Base-by-base conservation (phyloP, 192 early-diverging fungal genomes). In the Paraglomus occultum region DNA sequence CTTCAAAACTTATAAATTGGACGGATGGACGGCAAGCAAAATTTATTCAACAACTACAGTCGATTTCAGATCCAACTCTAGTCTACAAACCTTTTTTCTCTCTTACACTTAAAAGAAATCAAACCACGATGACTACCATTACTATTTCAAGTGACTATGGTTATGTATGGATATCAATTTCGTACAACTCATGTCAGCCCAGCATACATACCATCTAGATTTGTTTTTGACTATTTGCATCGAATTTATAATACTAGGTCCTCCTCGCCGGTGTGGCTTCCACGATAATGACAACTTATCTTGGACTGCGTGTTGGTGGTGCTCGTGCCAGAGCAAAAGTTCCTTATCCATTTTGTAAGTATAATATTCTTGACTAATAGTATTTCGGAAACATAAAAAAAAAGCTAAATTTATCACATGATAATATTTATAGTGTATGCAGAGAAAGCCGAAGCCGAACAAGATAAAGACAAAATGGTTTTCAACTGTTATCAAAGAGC, bases 401-500 rank as follows among this genome's bases (percentile, higher is more conserved):
- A 57, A 45, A 10, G 40, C 5, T 47, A 6, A n/a, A 47, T 40
- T 14, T 40, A 10, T 31, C 15, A 50, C 10, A 20, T 18, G 8
- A 54, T 0, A 54, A 0, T 44, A 18, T 42, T 51, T 43, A 4
- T 68, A 82, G 82, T 81, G 58, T 89, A 91, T 57, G 88, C 80
- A 51, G 80, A 81, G 8, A 77, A 73, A n/a, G 53, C 58, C n/a
- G 89, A 87, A 58, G 83, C 83, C 42, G 80, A 86, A 51, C 77
- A 84, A 72, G 84, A 88, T 72, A 73, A 74, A 46, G 85, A 83
- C 70, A 90, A 90, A 74, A 68, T 80, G 68, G 52, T 85, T 38
- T 91, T 90, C 80, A 92, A 92, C 84, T 92, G 91, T 73, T 72
- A 79, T 70, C 85, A 86, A 69, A 81, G 85, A 51, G 79, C 76